Evolutionary conservation across 306 rosid species (phyloP).

Genomic region (Vigna unguiculata): DNA sequence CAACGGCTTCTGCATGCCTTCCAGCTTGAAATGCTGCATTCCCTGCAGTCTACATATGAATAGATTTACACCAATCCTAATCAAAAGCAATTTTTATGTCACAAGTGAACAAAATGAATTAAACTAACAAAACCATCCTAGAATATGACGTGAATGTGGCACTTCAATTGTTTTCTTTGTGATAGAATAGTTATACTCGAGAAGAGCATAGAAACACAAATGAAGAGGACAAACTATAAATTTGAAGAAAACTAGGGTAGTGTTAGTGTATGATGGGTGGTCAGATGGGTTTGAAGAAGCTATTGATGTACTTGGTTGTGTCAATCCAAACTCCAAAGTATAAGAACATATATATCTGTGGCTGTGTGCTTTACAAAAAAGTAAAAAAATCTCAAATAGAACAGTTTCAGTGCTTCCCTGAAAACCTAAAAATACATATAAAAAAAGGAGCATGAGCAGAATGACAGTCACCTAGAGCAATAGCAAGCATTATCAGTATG

Average conservation of each 20-base stretch:
- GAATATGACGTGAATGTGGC: not conserved
- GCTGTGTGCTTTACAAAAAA: too few species aligned
- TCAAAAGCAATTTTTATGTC: slow-evolving; percentile 26
- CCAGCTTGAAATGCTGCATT: slow-evolving; percentile 98
- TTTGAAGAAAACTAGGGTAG: slow-evolving; percentile 19
- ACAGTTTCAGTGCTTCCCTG: not conserved
- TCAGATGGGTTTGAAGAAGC: slow-evolving; percentile 20
- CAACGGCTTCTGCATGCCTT: slow-evolving; percentile 82
- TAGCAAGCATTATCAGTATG: not conserved
- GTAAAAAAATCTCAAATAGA: not conserved
- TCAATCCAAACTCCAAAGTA: not conserved
- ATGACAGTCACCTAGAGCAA: slow-evolving; percentile 13
- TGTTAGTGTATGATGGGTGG: not conserved
- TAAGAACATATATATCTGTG: not conserved
- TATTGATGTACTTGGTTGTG: not conserved
- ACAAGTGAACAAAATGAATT: slow-evolving; percentile 11
- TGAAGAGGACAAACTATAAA: slow-evolving; percentile 23
- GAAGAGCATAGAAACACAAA: slow-evolving; percentile 6
- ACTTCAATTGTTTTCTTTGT: slow-evolving; percentile 17
- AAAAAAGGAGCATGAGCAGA: not conserved
- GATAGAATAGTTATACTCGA: slow-evolving; percentile 22
- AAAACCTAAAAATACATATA: slow-evolving; percentile 15
- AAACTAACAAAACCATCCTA: not conserved
- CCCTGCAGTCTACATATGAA: slow-evolving; percentile 77
- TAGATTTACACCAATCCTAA: slow-evolving; percentile 33